Evolutionary conservation across 805 yeast genomes (phyloP).

Genomic region (Kodamaea nitidulidarum): DNA sequence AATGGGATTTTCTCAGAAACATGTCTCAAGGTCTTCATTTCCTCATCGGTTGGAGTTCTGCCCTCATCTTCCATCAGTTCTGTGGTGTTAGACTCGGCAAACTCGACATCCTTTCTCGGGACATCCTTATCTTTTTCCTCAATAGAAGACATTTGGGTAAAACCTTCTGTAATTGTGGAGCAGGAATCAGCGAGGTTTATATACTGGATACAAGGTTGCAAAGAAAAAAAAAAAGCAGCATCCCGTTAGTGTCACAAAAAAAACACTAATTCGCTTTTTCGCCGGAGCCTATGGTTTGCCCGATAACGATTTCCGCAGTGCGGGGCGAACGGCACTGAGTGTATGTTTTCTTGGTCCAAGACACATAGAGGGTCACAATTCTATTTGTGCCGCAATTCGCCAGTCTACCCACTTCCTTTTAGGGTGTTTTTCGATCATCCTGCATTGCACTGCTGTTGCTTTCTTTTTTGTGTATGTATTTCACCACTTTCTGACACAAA

Average conservation of each 20-base stretch:
- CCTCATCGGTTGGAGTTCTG: conserved; percentile 50
- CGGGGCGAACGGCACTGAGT: too few relatives aligned
- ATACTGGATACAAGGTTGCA: neutral
- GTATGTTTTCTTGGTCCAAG: too few relatives aligned
- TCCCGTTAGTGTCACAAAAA: too few relatives aligned
- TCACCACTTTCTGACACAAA: too few relatives aligned
- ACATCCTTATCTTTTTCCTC: neutral
- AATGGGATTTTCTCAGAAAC: conserved; percentile 50
- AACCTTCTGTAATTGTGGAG: too few relatives aligned
- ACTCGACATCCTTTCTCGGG: neutral
- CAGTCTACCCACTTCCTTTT: too few relatives aligned
- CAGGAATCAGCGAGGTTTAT: neutral
- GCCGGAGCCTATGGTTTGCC: conserved; percentile 1
- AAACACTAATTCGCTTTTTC: neutral
- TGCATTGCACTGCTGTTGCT: too few relatives aligned
- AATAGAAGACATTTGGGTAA: neutral
- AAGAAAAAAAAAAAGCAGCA: neutral
- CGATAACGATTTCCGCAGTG: too few relatives aligned
- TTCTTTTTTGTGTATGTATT: too few relatives aligned
- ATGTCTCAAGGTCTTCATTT: conserved; percentile 47
- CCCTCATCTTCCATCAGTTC: conserved; percentile 24
- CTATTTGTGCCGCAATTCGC: too few relatives aligned
- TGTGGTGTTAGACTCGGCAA: neutral
- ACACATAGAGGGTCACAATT: too few relatives aligned
- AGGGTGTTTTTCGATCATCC: too few relatives aligned